phyloP scores from a whole-genome alignment of 306 rosid genomes.

The Corylus avellana region DNA sequence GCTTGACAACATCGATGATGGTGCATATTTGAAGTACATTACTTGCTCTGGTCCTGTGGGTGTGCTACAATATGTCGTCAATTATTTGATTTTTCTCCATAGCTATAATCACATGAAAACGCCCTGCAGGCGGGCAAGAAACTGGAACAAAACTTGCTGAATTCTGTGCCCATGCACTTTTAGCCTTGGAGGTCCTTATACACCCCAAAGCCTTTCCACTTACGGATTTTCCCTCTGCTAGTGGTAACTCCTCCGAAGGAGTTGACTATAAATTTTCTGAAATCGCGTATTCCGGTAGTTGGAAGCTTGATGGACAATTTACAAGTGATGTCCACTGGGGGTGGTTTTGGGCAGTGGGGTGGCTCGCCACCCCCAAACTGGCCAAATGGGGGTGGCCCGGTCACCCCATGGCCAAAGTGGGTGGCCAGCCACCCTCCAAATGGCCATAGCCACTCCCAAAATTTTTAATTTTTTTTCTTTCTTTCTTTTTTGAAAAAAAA shows the following conservation, averaged over 20 bases:
- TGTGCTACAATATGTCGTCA: neutral
- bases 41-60: too few species aligned
- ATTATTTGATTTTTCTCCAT: neutral
- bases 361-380: too few species aligned
- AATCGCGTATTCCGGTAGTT: conserved; percentile 27
- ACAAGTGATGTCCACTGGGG: conserved; percentile 27
- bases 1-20: neutral
- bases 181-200: conserved; percentile 81
- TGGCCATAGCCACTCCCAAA: too few species aligned
- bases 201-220: conserved; percentile 84
- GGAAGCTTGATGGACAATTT: conserved; percentile 25
- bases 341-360: too few species aligned
- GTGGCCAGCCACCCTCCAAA: too few species aligned
- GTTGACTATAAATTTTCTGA: conserved; percentile 32
- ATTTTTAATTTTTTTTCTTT: too few species aligned
- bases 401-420: too few species aligned
- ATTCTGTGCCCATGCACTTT: conserved; percentile 82
- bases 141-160: conserved; percentile 69
- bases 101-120: conserved; percentile 23
- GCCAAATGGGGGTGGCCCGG: too few species aligned
- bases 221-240: conserved; percentile 37
- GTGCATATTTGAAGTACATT: too few species aligned
- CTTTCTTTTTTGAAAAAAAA: too few species aligned
- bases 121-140: conserved; percentile 67
- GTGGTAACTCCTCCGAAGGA: conserved; percentile 24